Percentiles rank a stretch among this genome's conserved stretches.
These are phyloP conservation scores for Ceratocystis ficicola DNA, from an alignment of 2,329 filamentous ascomycete genomes.

Conservation along the genomic window DNA sequence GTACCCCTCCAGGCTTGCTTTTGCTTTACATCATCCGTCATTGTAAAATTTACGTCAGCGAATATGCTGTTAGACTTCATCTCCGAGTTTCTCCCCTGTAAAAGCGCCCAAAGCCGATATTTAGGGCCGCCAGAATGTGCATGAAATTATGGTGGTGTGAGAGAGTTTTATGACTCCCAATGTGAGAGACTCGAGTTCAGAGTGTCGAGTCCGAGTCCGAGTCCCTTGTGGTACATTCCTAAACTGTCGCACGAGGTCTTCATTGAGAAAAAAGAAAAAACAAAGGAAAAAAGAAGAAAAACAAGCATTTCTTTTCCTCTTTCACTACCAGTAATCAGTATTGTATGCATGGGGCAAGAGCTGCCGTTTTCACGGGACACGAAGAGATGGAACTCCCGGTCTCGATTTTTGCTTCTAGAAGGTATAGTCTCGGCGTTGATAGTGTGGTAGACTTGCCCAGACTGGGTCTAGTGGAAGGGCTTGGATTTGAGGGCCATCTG, in stretches of 20 bases:
- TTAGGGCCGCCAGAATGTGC: background rate
- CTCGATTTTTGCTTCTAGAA: slow-evolving; percentile 2
- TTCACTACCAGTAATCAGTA: too few relatives aligned
- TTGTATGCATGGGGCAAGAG: too few relatives aligned
- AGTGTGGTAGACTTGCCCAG: slow-evolving; percentile 8
- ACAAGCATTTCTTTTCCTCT: too few relatives aligned
- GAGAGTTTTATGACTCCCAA: background rate
- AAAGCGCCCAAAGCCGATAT: background rate
- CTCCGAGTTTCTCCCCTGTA: slow-evolving; percentile 11
- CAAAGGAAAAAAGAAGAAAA: too few relatives aligned
- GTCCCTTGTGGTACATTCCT: slow-evolving; percentile 15
- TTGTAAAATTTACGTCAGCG: slow-evolving; percentile 15
- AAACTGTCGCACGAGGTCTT: background rate
- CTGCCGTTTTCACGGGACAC: background rate
- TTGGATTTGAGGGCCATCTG: background rate
- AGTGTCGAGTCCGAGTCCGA: background rate
- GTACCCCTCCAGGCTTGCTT: background rate
- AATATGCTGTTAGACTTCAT: background rate
- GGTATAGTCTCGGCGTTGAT: slow-evolving; percentile 4
- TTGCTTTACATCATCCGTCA: background rate
- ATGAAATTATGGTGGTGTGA: background rate
- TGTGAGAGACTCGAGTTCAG: background rate
- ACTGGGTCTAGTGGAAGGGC: slow-evolving; percentile 15
- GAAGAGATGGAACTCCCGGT: background rate
- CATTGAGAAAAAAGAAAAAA: too few relatives aligned